phyloP scores from a whole-genome alignment of 139 green algal species.

The Pseudopediastrum boryanum region DNA sequence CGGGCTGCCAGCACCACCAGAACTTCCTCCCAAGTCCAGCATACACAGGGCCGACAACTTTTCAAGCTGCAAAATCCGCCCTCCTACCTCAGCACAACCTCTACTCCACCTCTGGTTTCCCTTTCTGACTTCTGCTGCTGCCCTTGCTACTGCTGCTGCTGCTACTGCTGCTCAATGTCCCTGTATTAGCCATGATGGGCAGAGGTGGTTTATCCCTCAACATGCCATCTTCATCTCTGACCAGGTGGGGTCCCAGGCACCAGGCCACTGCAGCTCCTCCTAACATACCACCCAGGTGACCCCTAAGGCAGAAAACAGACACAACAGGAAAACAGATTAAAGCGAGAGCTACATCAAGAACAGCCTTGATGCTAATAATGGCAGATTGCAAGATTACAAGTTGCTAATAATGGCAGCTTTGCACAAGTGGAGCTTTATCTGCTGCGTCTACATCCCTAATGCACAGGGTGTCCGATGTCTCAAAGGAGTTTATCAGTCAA shows the following conservation, averaged over 20 bases:
- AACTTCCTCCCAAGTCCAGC: too few species aligned
- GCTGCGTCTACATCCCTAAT: not conserved
- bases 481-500: not conserved
- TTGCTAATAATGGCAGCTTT: too few species aligned
- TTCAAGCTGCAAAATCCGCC: too few species aligned
- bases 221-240: not conserved
- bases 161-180: too few species aligned
- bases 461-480: not conserved
- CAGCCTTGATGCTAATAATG: not conserved
- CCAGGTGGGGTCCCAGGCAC: conserved; percentile 54
- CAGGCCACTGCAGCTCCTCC: conserved; percentile 51
- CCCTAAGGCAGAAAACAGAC: conserved; percentile 40
- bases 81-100: too few species aligned
- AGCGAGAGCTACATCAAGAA: not conserved
- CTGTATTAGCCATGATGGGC: conserved; percentile 10
- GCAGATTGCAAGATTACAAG: not conserved
- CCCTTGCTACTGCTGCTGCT: too few species aligned
- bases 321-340: not conserved
- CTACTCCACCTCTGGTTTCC: too few species aligned
- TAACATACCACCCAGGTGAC: conserved; percentile 63
- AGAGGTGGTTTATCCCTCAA: conserved; percentile 7
- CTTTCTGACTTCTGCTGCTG: too few species aligned
- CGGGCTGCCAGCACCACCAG: too few species aligned
- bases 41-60: too few species aligned
- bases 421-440: not conserved